Evolutionary conservation across 1,284 basidiomycete genomes (phyloP), one percentile per base, ranked within the genome.

Genomic region (Cryptococcus sp.): DNA sequence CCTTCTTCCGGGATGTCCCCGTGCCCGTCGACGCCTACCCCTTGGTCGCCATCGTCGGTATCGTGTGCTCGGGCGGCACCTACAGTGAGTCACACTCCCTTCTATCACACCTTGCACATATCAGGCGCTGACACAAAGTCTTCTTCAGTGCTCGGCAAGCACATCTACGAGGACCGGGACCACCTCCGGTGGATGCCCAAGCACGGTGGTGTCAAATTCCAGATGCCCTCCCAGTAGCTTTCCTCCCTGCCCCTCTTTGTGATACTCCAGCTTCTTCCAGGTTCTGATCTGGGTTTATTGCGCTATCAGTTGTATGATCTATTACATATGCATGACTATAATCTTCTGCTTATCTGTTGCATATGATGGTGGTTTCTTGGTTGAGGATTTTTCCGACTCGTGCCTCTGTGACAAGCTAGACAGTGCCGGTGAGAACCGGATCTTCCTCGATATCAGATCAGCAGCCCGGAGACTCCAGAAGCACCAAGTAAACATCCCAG

Each of bases 21-120:
- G 56, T 65, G n/a, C 63, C 63, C 23, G 53, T 57, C 37, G 63
- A 65, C 52, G 61, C 56, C 35, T 65, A 65, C 55, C 63, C 63
- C 15, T 49, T 65, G 47, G 45, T 61, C 47, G 57, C 56, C 44
- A 55, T 70, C 57, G 59, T 64, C 47, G 43, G 58, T 36, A 49
- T 61, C 48, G 55, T 66, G 61, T 57, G 54, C 44, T 63, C 61
- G 23, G 57, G 24, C 36, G 61, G 56, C n/a, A 52, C 56, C 4
- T 65, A 59, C 54, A 57, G 56, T 52, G 45, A 59, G 57, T 59
- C 46, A 2, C 15, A 21, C 7, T 9, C 13, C 18, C 36, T 39
- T 38, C 20, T 16, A 5, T 35, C 39, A 20, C 24, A 21, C 3
- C 15, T 12, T 12, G 3, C 16, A 6, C 39, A 16, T 24, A 20